phyloP scores from a whole-genome alignment of 306 rosid genomes.

The Rosa multiflora region DNA sequence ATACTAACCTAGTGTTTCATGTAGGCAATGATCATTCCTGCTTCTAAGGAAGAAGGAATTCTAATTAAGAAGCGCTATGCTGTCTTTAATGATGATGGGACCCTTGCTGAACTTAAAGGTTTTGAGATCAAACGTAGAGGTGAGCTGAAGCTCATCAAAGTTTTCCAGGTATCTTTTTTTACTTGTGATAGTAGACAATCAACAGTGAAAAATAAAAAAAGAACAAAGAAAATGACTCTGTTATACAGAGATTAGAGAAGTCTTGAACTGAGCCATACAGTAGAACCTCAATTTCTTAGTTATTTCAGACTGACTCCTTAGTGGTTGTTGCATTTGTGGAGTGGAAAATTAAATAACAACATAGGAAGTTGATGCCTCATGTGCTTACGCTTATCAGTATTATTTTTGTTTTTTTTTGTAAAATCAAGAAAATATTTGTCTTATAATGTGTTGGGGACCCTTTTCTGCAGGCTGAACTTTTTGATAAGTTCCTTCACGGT shows the following conservation, averaged over 20 bases:
- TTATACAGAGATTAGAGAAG: background rate
- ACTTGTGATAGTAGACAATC: background rate
- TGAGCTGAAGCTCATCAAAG: slow-evolving; percentile 97
- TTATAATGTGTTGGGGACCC: slow-evolving; percentile 1
- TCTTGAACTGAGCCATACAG: background rate
- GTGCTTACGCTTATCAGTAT: background rate
- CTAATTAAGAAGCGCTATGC: slow-evolving; percentile 97
- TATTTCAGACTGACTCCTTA: background rate
- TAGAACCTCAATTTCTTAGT: background rate
- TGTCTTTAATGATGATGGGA: slow-evolving; percentile 95
- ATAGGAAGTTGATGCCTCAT: background rate
- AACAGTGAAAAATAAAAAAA: background rate
- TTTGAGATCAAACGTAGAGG: slow-evolving; percentile 99
- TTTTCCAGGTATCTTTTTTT: slow-evolving; percentile 76
- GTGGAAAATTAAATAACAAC: background rate
- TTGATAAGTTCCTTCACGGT: slow-evolving; percentile 90
- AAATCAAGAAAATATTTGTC: background rate
- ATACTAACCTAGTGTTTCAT: slow-evolving; percentile 15
- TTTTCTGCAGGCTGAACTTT: slow-evolving; percentile 88
- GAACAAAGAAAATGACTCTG: background rate
- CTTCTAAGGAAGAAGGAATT: slow-evolving; percentile 98
- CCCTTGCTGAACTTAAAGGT: slow-evolving; percentile 98
- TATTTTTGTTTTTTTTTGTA: slow-evolving; percentile 12
- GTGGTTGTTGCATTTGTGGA: background rate
- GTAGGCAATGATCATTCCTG: slow-evolving; percentile 98